A percentile compares a stretch with the other conserved stretches of the same genome.
Evolutionary conservation across 345 rosid species (phyloP).

Genomic region (Hibiscus syriacus): DNA sequence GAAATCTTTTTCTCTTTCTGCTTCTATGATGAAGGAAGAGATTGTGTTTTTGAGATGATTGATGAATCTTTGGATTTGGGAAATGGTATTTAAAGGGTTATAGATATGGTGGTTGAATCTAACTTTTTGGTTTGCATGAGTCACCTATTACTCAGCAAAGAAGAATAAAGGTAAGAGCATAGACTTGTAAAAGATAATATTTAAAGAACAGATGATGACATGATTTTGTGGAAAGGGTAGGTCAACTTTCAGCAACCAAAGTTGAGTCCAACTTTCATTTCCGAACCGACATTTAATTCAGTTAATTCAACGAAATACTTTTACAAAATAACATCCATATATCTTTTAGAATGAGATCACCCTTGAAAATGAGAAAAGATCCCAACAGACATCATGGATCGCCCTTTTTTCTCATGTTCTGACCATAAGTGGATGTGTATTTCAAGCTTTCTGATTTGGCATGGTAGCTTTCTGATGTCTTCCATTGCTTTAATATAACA

Average conservation of each 20-base stretch:
- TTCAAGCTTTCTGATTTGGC: conserved; percentile 42
- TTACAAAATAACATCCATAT: too few species aligned
- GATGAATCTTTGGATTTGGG: background rate
- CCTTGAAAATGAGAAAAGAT: background rate
- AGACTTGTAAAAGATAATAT: background rate
- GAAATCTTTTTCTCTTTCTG: background rate
- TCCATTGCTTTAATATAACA: conserved; percentile 12
- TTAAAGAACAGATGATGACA: background rate
- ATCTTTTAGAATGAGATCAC: too few species aligned
- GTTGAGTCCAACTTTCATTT: too few species aligned
- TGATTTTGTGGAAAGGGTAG: too few species aligned
- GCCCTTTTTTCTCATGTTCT: background rate
- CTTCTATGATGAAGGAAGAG: conserved; percentile 4
- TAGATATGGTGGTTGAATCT: conserved; percentile 8
- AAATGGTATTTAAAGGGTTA: conserved; percentile 12
- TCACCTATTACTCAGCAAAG: conserved; percentile 22
- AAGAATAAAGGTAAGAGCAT: conserved; percentile 8
- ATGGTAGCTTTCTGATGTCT: conserved; percentile 37
- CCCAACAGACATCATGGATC: conserved; percentile 2
- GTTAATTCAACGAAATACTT: too few species aligned
- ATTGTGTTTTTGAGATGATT: background rate
- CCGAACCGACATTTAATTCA: too few species aligned
- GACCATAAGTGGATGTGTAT: conserved; percentile 19
- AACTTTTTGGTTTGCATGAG: conserved; percentile 23
- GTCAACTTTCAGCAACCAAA: too few species aligned